Conservation (phyloP, 2,329 filamentous ascomycete genomes). For the Sordariomycetes sp. region DNA sequence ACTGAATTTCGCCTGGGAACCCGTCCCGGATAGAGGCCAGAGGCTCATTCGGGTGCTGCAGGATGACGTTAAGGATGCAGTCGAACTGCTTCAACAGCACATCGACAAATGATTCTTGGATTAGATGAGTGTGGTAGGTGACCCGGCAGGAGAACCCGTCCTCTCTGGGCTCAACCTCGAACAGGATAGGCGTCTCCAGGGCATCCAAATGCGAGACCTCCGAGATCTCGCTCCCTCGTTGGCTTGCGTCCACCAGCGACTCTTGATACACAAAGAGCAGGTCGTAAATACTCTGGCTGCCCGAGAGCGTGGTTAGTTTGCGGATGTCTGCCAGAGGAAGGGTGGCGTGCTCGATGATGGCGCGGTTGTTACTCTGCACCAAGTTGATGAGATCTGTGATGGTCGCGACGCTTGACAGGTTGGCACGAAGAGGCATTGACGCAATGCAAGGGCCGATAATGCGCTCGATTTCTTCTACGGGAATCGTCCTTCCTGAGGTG, state of each 20-base stretch:
- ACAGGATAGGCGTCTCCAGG: conserved; percentile 63
- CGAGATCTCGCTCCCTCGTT: conserved; percentile 24
- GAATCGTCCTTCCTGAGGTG: conserved; percentile 70
- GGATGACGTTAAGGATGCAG: conserved; percentile 25
- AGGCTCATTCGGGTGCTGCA: conserved; percentile 13
- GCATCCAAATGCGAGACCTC: conserved; percentile 56
- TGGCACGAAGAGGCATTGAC: conserved; percentile 61
- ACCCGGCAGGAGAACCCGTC: conserved; percentile 29
- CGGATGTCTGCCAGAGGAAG: conserved; percentile 62
- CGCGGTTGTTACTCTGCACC: conserved; percentile 55
- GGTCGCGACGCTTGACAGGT: conserved; percentile 38
- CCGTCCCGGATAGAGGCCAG: neutral
- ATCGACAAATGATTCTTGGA: conserved; percentile 44
- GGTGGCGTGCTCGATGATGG: conserved; percentile 51
- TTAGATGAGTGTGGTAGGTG: conserved; percentile 33
- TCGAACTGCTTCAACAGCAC: conserved; percentile 53
- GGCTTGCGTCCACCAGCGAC: conserved; percentile 35
- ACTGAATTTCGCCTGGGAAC: conserved; percentile 26
- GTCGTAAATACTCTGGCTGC: conserved; percentile 58
- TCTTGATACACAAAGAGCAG: conserved; percentile 80
- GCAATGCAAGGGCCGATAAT: conserved; percentile 73
- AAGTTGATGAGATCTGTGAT: conserved; percentile 50
- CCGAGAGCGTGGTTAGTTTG: conserved; percentile 41
- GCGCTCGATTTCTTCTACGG: conserved; percentile 57
- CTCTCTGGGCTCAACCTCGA: conserved; percentile 61